Base-by-base conservation (phyloP, 495 filamentous ascomycete genomes). In the Terfezia claveryi region DNA sequence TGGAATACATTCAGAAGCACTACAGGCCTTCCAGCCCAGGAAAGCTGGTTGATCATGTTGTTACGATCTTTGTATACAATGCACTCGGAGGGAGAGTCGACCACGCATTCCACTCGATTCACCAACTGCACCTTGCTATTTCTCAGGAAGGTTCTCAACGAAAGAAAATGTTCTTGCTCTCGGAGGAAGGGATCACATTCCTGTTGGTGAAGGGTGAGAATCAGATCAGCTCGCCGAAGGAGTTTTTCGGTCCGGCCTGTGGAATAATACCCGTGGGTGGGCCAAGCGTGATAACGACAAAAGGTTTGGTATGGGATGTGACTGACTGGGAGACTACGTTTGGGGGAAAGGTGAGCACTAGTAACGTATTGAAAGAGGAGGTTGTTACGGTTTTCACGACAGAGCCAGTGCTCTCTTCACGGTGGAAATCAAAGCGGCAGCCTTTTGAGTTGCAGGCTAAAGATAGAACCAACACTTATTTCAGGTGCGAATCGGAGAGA, bases 291-390 rank as follows among this genome's bases (percentile, higher is more conserved):
- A 83, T 98, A 58, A 82, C 76, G 2, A 92, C 86, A 0, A 66
- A 69, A 0, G 91, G 91, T 0, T 70, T 98, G 49, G 79, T 89
- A 62, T 98, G 91, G 89, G 85, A 98, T 68, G 81, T 98, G 1
- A 58, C 72, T 5, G 70, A 82, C 54, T 89, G 86, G 83, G 67
- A 72, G 57, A 94, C 87, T 0, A 72, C 76, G 60, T 87, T 96
- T 67, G 91, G 89, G 0, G 79, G 79, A 0, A 77, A 82, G 61
- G 68, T 98, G 57, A 94, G 87, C 62, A 96, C 91, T 50, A 98
- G 91, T 67, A 98, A 98, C 69, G 83, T 88, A 62, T 76, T 93
- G 32, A 68, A 69, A 37, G 71, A 70, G 51, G 69, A 67, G 12
- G 63, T 72, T 56, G 73, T 92, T 2, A 71, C 72, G 53, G 67